Evolutionary conservation across 2,329 filamentous ascomycete genomes (phyloP).

Genomic region (Chaetothyriales sp.): DNA sequence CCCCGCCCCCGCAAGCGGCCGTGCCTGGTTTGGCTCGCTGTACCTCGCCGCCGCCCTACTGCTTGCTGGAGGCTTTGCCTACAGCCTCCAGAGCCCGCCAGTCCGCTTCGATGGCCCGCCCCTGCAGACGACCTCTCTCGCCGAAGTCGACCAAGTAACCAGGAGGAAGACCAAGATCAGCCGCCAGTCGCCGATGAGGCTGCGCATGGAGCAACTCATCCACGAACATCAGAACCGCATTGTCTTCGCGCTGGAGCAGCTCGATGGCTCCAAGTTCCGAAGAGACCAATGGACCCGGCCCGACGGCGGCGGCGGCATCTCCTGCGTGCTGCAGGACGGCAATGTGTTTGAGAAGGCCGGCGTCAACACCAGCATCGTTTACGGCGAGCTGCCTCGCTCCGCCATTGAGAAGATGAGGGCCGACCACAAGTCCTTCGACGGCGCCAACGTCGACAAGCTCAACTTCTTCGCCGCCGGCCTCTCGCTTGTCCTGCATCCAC

Average conservation of each 20-base stretch:
- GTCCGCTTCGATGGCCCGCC: slow-evolving; percentile 21
- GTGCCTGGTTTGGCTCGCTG: neutral
- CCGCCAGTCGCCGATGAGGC: slow-evolving; percentile 77
- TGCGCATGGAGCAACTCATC: slow-evolving; percentile 95
- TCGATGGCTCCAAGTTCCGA: slow-evolving; percentile 73
- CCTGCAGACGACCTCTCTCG: slow-evolving; percentile 43
- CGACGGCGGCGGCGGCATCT: slow-evolving; percentile 83
- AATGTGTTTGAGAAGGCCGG: slow-evolving; percentile 97
- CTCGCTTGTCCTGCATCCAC: slow-evolving; percentile 82
- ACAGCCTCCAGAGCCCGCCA: neutral
- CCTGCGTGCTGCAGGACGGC: slow-evolving; percentile 87
- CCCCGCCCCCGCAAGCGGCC: neutral
- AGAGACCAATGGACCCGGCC: slow-evolving; percentile 77
- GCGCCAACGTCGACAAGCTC: slow-evolving; percentile 62
- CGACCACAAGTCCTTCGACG: slow-evolving; percentile 80
- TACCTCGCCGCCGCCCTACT: neutral
- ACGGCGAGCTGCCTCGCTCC: slow-evolving; percentile 72
- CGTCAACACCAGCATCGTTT: slow-evolving; percentile 88
- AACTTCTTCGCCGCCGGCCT: slow-evolving; percentile 93
- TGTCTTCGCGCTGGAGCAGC: slow-evolving; percentile 62
- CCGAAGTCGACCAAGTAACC: slow-evolving; percentile 66
- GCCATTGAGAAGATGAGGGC: slow-evolving; percentile 88
- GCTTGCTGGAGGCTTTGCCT: neutral
- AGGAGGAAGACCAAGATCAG: slow-evolving; percentile 67
- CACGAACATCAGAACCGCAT: slow-evolving; percentile 85